Evolutionary conservation across 2,329 filamentous ascomycete genomes (phyloP).

Genomic region (Nemania bipapillata): DNA sequence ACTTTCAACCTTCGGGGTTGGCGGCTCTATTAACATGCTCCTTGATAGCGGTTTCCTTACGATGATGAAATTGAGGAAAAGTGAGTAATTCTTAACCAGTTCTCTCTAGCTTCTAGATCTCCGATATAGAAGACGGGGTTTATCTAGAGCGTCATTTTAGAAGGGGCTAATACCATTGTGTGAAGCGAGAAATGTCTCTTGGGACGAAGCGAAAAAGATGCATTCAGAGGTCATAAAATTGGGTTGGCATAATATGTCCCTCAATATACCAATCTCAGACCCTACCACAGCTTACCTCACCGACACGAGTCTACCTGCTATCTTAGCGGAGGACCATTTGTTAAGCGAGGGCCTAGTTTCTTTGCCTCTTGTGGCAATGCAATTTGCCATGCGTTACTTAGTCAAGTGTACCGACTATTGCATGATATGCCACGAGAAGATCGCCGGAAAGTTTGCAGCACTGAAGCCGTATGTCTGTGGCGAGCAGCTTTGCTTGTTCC

Average conservation of each 20-base stretch:
- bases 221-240: constrained; percentile 19
- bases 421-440: constrained; percentile 80
- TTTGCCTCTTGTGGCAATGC: constrained; percentile 70
- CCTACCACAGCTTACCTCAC: not conserved
- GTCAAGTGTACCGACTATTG: constrained; percentile 87
- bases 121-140: not conserved
- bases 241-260: constrained; percentile 23
- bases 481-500: constrained; percentile 79
- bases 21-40: constrained; percentile 74
- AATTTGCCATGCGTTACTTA: constrained; percentile 81
- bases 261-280: not conserved
- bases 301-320: constrained; percentile 41
- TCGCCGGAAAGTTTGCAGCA: constrained; percentile 72
- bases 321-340: constrained; percentile 50
- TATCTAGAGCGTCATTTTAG: not conserved
- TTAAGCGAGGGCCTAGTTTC: constrained; percentile 55
- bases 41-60: constrained; percentile 72
- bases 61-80: constrained; percentile 69
- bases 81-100: constrained; percentile 18
- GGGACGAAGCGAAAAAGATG: constrained; percentile 62
- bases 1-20: constrained; percentile 74
- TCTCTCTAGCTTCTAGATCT: too few species aligned
- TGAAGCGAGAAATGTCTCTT: constrained; percentile 21
- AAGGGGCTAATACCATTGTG: constrained; percentile 8
- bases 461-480: constrained; percentile 84